These are phyloP conservation scores for Solanum bulbocastanum DNA, from an alignment of 257 asterid genomes.

Conservation along the genomic window DNA sequence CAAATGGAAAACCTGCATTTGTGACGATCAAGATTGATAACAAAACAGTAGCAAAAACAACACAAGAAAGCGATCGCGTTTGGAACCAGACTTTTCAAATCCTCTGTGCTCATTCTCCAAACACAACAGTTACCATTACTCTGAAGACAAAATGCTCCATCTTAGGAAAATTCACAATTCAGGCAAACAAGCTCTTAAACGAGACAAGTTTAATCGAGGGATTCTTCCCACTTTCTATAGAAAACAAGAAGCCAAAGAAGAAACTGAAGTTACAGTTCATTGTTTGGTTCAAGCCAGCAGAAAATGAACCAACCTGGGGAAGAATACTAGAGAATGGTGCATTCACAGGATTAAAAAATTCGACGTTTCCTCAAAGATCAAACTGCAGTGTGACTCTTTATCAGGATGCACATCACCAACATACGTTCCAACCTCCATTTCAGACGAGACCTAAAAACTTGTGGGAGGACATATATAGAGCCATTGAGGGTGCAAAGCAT, in stretches of 20 bases:
- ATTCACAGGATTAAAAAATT: conserved; percentile 53
- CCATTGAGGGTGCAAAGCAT: conserved; percentile 77
- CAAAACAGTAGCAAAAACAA: conserved; percentile 62
- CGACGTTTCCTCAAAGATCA: conserved; percentile 57
- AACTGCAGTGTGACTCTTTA: conserved; percentile 53
- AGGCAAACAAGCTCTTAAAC: conserved; percentile 35
- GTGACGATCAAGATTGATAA: conserved; percentile 62
- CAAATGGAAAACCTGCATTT: conserved; percentile 39
- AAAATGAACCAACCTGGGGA: conserved; percentile 47
- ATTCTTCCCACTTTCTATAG: conserved; percentile 43
- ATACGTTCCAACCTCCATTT: conserved; percentile 45
- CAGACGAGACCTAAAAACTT: conserved; percentile 29
- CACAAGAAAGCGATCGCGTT: conserved; percentile 34
- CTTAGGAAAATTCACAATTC: conserved; percentile 46
- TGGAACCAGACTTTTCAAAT: conserved; percentile 85
- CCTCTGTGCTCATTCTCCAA: conserved; percentile 68
- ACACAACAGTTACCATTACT: conserved; percentile 50
- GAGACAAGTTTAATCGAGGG: conserved; percentile 56
- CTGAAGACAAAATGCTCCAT: conserved; percentile 40
- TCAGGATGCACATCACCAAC: conserved; percentile 75
- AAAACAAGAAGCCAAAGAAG: conserved; percentile 40
- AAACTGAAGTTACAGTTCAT: conserved; percentile 47
- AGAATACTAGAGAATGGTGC: conserved; percentile 35
- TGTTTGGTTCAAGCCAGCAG: conserved; percentile 78
- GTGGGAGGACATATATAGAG: conserved; percentile 81